Evolutionary conservation across 768 basidiomycete genomes (phyloP), one percentile per base, ranked within the genome.

Genomic region (Mycena amicta): DNA sequence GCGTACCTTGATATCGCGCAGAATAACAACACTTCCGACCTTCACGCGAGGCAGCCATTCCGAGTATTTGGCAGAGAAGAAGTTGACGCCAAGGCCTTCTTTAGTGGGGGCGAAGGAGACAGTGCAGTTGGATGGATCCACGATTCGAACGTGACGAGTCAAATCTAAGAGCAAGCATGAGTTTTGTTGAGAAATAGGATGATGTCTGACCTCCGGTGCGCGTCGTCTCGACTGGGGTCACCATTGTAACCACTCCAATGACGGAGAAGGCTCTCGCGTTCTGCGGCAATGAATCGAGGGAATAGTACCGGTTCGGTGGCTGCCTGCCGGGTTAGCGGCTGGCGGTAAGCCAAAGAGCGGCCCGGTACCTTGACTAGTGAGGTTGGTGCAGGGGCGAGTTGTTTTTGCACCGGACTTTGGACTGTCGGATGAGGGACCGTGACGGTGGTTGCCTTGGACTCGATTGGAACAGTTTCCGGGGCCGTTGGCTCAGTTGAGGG

Each of bases 1-100:
- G 16, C 68, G 16, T 52, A 85, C 87, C 77, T 80, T 84, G 29
- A 87, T 70, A 46, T 73, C 70, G 40, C 73, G 76, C 25, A 87
- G 65, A 52, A 88, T 74, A 6, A 88, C 61, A 22, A 88, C 66
- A 56, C 87, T 81, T 1, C 82, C 82, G n/a, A 60, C 53, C 3
- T 70, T 70, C 16, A 80, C 74, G 31, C 72, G 68, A 1, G 88
- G 87, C 3, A 89, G 68, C 80, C 80, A 84, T 53, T 80, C 74
- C 23, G 64, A 37, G 59, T 81, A 63, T 47, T 71, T 73, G 61
- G 76, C 77, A 5, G 80, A 77, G 64, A 90, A 90, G 53, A 80
- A 83, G 47, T 77, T 86, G 25, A 81, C 68, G 59, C 52, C 72
- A 47, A 79, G 60, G n/a, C 68, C 69, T 22, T 67, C 63, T 4